Evolutionary conservation across 164 flowering plant genomes (phyloP).

Genomic region (Kingdonia uniflora): DNA sequence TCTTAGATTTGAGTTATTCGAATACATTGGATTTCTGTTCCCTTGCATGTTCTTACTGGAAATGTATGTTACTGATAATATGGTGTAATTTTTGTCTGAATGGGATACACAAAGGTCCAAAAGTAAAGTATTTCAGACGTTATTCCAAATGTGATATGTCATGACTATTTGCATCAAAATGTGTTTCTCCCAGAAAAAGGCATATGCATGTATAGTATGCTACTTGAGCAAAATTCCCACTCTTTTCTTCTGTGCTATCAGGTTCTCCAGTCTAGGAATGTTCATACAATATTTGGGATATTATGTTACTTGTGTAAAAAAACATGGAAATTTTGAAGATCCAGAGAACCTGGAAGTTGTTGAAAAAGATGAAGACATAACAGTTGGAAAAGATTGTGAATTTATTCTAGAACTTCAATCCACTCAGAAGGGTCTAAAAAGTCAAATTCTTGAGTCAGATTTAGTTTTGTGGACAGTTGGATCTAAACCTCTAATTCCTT

Average conservation of each 20-base stretch:
- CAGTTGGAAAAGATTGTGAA: slow-evolving; percentile 18
- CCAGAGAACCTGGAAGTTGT: slow-evolving; percentile 13
- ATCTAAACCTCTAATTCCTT: slow-evolving; percentile 64
- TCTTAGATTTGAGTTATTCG: no score
- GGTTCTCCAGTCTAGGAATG: slow-evolving; percentile 85
- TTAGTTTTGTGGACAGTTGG: slow-evolving; percentile 92
- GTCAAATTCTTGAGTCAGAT: slow-evolving; percentile 69
- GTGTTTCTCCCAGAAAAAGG: no score
- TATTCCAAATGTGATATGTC: no score
- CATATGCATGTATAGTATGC: no score
- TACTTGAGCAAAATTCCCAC: not conserved
- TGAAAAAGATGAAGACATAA: slow-evolving; percentile 8
- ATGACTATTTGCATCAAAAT: no score
- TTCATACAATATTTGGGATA: slow-evolving; percentile 74
- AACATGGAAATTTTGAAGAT: slow-evolving; percentile 16
- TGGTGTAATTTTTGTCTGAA: no score
- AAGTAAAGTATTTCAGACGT: no score
- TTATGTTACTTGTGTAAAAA: slow-evolving; percentile 58
- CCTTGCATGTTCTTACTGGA: no score
- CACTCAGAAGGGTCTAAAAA: slow-evolving; percentile 53
- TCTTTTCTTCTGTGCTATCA: slow-evolving; percentile 10
- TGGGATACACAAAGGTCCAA: no score
- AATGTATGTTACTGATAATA: no score
- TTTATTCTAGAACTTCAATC: slow-evolving; percentile 73
- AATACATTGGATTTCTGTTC: no score